A percentile compares a stretch with the other conserved stretches of the same genome.
phyloP scores from a whole-genome alignment of 441 rosid species.

The Daphne laureola region DNA sequence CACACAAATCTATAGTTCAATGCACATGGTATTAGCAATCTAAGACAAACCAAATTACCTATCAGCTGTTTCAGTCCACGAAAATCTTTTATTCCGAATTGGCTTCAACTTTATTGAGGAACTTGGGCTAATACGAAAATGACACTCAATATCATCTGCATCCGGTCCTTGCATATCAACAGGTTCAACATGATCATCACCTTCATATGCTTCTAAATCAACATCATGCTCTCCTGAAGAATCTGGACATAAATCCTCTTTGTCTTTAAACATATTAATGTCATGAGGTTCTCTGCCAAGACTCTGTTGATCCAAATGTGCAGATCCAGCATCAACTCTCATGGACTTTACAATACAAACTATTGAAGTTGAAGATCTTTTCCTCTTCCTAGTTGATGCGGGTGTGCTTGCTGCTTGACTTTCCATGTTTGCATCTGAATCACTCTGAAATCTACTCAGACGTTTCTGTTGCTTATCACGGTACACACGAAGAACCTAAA shows the following conservation, averaged over 20 bases:
- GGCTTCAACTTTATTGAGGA: conserved; percentile 42
- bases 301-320: conserved; percentile 18
- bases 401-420: conserved; percentile 18
- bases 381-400: conserved; percentile 49
- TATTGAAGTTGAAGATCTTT: conserved; percentile 29
- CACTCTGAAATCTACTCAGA: conserved; percentile 32
- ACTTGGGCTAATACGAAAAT: conserved; percentile 33
- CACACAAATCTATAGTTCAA: too few relatives aligned
- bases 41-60: conserved; percentile 34
- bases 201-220: conserved; percentile 23
- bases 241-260: conserved; percentile 18
- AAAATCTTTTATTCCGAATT: conserved; percentile 48
- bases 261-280: conserved; percentile 25
- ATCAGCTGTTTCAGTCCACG: conserved; percentile 88
- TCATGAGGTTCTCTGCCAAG: conserved; percentile 19
- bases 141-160: conserved; percentile 40
- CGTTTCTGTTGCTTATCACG: conserved; percentile 51
- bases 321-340: conserved; percentile 30
- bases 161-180: conserved; percentile 27
- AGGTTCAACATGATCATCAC: conserved; percentile 31
- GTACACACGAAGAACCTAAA: conserved; percentile 79
- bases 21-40: too few relatives aligned
- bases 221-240: conserved; percentile 30
- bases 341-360: conserved; percentile 26
- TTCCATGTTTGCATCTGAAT: conserved; percentile 28